A percentile compares a stretch with the other conserved stretches of the same genome.
Conservation (phyloP, 495 filamentous ascomycete genomes). For the Halenospora varia region DNA sequence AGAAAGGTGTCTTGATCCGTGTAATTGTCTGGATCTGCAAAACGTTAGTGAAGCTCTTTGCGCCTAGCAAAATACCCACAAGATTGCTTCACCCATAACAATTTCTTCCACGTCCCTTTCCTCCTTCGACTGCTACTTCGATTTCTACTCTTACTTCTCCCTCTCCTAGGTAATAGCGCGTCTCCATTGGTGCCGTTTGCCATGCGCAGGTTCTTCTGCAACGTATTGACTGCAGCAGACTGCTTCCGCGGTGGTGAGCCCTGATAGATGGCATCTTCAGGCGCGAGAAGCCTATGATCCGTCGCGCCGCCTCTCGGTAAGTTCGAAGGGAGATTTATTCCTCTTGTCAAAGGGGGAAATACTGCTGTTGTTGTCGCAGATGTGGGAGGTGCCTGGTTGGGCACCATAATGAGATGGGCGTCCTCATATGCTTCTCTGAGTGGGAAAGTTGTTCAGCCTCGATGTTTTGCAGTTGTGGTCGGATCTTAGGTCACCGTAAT, state of each 20-base stretch:
- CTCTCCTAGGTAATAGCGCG: constrained; percentile 24
- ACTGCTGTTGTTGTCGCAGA: constrained; percentile 17
- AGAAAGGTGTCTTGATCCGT: constrained; percentile 95
- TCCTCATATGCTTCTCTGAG: constrained; percentile 13
- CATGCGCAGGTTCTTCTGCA: constrained; percentile 28
- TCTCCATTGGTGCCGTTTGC: constrained; percentile 23
- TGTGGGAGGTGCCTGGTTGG: constrained; percentile 22
- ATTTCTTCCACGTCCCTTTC: constrained; percentile 81
- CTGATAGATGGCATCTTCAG: constrained; percentile 77
- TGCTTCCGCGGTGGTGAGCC: constrained; percentile 52
- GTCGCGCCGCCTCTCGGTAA: constrained; percentile 21
- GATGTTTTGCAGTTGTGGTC: neutral
- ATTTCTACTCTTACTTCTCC: constrained; percentile 41
- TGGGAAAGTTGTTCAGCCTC: neutral
- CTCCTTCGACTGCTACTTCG: constrained; percentile 56
- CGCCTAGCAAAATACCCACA: constrained; percentile 48
- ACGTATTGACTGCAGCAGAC: constrained; percentile 36
- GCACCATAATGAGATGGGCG: constrained; percentile 23
- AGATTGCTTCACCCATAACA: constrained; percentile 96
- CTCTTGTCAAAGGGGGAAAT: constrained; percentile 18
- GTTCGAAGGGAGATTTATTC: constrained; percentile 15
- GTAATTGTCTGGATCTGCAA: constrained; percentile 91
- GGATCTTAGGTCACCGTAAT: neutral
- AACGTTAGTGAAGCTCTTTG: constrained; percentile 3
- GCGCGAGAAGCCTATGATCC: constrained; percentile 59